Evolutionary conservation across 306 rosid species (phyloP).

Genomic region (Cucumis cinereus): DNA sequence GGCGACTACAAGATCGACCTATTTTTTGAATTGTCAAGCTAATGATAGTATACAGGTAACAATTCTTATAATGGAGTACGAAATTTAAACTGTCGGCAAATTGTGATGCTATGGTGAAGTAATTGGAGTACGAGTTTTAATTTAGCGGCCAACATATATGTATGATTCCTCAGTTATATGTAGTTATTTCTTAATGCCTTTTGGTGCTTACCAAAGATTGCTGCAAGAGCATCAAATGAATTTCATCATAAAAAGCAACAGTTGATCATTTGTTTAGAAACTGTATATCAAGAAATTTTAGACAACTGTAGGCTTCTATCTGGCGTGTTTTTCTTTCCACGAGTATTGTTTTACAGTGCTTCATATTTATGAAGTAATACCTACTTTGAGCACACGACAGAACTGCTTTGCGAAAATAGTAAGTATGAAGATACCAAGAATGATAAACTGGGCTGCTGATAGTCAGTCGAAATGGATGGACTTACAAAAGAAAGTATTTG

Average conservation of each 20-base stretch:
- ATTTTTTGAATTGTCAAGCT: conserved; percentile 86
- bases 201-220: neutral
- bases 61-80: neutral
- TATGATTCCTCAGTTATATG: neutral
- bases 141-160: neutral
- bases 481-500: too few species aligned
- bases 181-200: neutral
- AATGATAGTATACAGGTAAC: conserved; percentile 86
- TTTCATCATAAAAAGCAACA: neutral
- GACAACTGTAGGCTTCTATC: neutral
- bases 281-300: neutral
- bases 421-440: too few species aligned
- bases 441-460: too few species aligned
- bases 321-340: neutral
- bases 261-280: neutral
- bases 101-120: neutral
- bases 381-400: too few species aligned
- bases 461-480: too few species aligned
- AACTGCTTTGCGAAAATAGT: too few species aligned
- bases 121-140: neutral
- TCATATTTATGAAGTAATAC: neutral
- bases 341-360: neutral
- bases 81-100: neutral
- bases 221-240: neutral
- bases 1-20: conserved; percentile 65